phyloP scores from a whole-genome alignment of 2,329 filamentous ascomycete genomes.

The Mycocentrospora acerina region DNA sequence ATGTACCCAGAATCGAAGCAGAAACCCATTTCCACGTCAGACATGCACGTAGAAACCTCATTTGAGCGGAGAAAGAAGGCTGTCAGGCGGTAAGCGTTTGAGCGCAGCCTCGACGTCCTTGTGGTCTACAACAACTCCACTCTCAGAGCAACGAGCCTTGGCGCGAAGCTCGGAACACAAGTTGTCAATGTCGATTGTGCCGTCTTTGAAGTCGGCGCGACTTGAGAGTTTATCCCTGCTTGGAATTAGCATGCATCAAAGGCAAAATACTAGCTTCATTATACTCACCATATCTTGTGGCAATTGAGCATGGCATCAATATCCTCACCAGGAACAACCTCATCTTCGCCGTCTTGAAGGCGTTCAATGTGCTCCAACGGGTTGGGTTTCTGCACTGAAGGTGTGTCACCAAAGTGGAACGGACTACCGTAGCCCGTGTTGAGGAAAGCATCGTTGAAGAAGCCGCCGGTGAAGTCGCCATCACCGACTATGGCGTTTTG shows the following conservation, averaged over 20 bases:
- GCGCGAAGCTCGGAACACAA: conserved; percentile 90
- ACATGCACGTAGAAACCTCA: too few relatives aligned
- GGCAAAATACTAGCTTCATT: neutral
- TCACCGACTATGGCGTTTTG: conserved; percentile 75
- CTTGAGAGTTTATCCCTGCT: conserved; percentile 84
- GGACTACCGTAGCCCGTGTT: conserved; percentile 75
- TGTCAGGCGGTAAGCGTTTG: conserved; percentile 45
- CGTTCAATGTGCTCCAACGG: conserved; percentile 78
- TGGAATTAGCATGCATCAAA: conserved; percentile 31
- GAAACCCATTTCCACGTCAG: conserved; percentile 2
- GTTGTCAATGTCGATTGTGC: conserved; percentile 90
- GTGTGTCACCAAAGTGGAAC: conserved; percentile 65
- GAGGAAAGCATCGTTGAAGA: conserved; percentile 76
- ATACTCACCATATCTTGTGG: conserved; percentile 85
- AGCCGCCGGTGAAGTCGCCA: conserved; percentile 68
- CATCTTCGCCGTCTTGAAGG: conserved; percentile 69
- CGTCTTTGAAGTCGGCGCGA: conserved; percentile 83
- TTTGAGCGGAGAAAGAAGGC: conserved; percentile 1
- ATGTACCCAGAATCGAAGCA: conserved; percentile 5
- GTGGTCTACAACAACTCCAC: conserved; percentile 84
- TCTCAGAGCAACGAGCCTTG: conserved; percentile 93
- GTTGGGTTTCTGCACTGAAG: conserved; percentile 55
- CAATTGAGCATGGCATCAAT: conserved; percentile 72
- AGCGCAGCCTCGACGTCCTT: conserved; percentile 74
- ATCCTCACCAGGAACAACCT: conserved; percentile 61